These are phyloP conservation scores for Domatiomyces catenatus DNA, from an alignment of 2,329 filamentous ascomycete species.

Conservation along the genomic window DNA sequence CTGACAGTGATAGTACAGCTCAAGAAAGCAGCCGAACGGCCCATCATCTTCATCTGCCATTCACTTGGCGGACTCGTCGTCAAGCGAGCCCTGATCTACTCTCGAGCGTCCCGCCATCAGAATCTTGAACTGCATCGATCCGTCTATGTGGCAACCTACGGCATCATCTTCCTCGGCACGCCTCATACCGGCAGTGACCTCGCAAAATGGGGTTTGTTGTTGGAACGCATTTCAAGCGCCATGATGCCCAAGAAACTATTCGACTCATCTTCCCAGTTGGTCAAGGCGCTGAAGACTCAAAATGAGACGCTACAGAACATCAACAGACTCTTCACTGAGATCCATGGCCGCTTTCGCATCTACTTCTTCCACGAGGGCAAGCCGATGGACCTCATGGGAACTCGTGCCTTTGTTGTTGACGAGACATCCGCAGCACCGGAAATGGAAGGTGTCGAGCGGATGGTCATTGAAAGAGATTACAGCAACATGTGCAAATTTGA, in stretches of 20 bases:
- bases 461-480: slow-evolving; percentile 61
- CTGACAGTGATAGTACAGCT: slow-evolving; percentile 18
- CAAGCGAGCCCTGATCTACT: slow-evolving; percentile 55
- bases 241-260: slow-evolving; percentile 52
- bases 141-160: slow-evolving; percentile 60
- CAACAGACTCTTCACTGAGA: slow-evolving; percentile 56
- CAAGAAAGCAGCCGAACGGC: slow-evolving; percentile 38
- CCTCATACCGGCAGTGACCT: slow-evolving; percentile 56
- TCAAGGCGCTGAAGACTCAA: slow-evolving; percentile 56
- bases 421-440: slow-evolving; percentile 53
- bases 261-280: slow-evolving; percentile 50
- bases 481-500: slow-evolving; percentile 59
- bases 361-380: slow-evolving; percentile 65
- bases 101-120: slow-evolving; percentile 41
- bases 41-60: slow-evolving; percentile 64
- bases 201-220: slow-evolving; percentile 50
- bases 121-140: slow-evolving; percentile 50
- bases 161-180: slow-evolving; percentile 61
- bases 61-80: slow-evolving; percentile 58
- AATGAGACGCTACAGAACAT: slow-evolving; percentile 62
- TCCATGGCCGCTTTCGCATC: slow-evolving; percentile 55
- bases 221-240: slow-evolving; percentile 52
- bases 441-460: slow-evolving; percentile 53
- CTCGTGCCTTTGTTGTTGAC: slow-evolving; percentile 51
- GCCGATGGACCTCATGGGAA: slow-evolving; percentile 52